Conservation (phyloP, 805 yeast genomes). For the Wickerhamomyces silvicola region DNA sequence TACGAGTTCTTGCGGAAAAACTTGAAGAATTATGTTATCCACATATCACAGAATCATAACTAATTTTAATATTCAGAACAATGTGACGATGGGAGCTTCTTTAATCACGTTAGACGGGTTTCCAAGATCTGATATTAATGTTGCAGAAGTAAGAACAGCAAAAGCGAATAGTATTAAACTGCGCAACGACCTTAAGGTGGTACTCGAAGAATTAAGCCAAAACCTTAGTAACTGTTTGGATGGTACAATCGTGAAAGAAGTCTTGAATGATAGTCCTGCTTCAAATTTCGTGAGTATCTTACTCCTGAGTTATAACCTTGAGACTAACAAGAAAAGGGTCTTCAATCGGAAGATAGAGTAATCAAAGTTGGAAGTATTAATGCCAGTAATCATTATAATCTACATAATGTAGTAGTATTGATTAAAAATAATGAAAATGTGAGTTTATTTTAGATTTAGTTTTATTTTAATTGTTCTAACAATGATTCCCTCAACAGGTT, state of each 20-base stretch:
- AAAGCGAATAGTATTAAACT: slow-evolving; percentile 61
- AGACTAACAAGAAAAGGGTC: slow-evolving; percentile 33
- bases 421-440: slow-evolving; percentile 36
- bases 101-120: slow-evolving; percentile 71
- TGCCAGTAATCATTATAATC: slow-evolving; percentile 48
- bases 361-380: slow-evolving; percentile 47
- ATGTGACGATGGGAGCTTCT: slow-evolving; percentile 57
- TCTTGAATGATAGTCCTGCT: slow-evolving; percentile 53
- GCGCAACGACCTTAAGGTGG: slow-evolving; percentile 57
- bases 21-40: background rate
- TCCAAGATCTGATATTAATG: slow-evolving; percentile 81
- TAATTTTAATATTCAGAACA: slow-evolving; percentile 25
- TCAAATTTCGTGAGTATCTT: slow-evolving; percentile 25
- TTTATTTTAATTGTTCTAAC: slow-evolving; percentile 2
- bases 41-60: slow-evolving; percentile 7
- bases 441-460: slow-evolving; percentile 9
- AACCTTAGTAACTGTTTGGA: slow-evolving; percentile 32
- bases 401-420: slow-evolving; percentile 36
- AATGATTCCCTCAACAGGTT: slow-evolving; percentile 8
- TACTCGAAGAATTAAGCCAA: slow-evolving; percentile 41
- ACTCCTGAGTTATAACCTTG: background rate
- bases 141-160: slow-evolving; percentile 55
- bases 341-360: slow-evolving; percentile 48
- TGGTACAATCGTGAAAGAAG: slow-evolving; percentile 30
- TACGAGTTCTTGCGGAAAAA: background rate